These are phyloP conservation scores for Talaromyces sp. DNA, from an alignment of 2,329 filamentous ascomycete species.

Conservation along the genomic window DNA sequence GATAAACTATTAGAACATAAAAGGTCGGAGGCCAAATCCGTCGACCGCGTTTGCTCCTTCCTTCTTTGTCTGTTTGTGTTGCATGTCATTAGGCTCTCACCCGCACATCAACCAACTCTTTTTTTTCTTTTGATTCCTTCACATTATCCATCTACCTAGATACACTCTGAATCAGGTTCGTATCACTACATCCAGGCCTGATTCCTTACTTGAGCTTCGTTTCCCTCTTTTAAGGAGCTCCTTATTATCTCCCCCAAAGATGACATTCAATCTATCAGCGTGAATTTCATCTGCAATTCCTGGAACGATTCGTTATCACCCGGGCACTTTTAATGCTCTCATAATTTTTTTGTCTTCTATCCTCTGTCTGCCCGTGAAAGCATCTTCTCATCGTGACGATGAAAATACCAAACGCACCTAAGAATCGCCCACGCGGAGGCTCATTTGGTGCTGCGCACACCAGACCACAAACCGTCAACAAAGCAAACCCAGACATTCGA, in stretches of 20 bases:
- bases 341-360: background rate
- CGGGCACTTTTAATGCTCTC: background rate
- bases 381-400: background rate
- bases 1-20: background rate
- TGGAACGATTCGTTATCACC: too few species aligned
- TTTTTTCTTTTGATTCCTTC: background rate
- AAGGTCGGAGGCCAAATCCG: background rate
- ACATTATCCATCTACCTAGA: background rate
- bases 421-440: background rate
- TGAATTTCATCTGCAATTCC: background rate
- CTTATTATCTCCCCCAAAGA: background rate
- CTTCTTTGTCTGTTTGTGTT: conserved; percentile 1
- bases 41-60: conserved; percentile 1
- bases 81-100: background rate
- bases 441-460: background rate
- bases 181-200: background rate
- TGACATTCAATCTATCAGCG: background rate
- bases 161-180: background rate
- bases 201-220: background rate
- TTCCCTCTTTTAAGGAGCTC: background rate
- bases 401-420: background rate
- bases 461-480: background rate
- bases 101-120: background rate
- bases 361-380: background rate
- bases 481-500: conserved; percentile 30